Percentiles rank a stretch among this genome's conserved stretches.
Conservation (phyloP, 208 protist genomes). For the Leishmania martiniquensis region DNA sequence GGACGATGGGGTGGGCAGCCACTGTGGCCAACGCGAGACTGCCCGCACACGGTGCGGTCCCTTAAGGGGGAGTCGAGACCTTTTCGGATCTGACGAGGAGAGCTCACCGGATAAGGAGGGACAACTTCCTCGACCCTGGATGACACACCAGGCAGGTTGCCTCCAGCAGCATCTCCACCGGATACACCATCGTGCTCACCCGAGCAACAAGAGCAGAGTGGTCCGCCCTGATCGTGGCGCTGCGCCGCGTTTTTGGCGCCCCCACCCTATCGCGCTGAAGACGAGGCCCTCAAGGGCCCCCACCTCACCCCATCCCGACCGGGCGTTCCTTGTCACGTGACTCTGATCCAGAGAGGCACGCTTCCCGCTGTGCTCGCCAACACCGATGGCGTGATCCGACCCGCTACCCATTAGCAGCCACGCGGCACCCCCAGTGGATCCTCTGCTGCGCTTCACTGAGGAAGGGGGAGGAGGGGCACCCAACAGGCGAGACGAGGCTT, state of each 20-base stretch:
- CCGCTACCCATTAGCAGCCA: neutral
- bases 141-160: neutral
- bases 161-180: neutral
- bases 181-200: neutral
- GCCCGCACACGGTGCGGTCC: neutral
- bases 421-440: neutral
- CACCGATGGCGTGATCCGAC: neutral
- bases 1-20: neutral
- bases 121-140: neutral
- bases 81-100: neutral
- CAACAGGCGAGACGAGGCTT: neutral
- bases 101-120: neutral
- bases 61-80: neutral
- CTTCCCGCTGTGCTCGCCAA: neutral
- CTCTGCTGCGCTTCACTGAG: neutral
- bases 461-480: too few relatives aligned
- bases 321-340: neutral
- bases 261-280: neutral
- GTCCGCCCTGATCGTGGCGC: neutral
- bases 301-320: neutral
- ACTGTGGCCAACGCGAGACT: neutral
- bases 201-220: neutral
- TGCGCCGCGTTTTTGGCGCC: neutral
- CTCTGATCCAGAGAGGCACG: neutral
- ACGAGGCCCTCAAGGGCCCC: too few relatives aligned